Conservation (phyloP, 805 yeast genomes). For the Wickerhamiella alocasiicola region DNA sequence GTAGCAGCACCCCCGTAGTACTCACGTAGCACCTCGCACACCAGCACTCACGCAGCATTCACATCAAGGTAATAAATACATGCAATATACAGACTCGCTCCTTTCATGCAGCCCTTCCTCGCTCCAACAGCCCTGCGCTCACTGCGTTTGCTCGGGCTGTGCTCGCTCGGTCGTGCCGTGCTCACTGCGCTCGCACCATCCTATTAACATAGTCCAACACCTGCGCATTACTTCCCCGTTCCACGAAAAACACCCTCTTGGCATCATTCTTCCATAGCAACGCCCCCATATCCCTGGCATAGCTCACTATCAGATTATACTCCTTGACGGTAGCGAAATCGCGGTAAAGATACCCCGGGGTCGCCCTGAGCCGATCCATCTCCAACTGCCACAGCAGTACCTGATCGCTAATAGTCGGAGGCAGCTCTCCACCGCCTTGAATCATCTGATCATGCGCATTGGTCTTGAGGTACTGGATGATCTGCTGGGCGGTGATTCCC, state of each 20-base stretch:
- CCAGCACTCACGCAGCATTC: too few species aligned
- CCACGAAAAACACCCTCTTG: slow-evolving; percentile 68
- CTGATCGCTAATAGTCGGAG: slow-evolving; percentile 96
- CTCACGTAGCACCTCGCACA: too few species aligned
- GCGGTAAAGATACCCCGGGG: slow-evolving; percentile 75
- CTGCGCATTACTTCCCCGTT: slow-evolving; percentile 74
- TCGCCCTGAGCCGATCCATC: slow-evolving; percentile 77
- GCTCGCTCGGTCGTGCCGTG: too few species aligned
- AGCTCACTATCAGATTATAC: slow-evolving; percentile 54
- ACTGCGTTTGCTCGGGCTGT: too few species aligned
- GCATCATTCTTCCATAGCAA: slow-evolving; percentile 71
- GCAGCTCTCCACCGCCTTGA: slow-evolving; percentile 42
- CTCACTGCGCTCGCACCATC: slow-evolving; percentile 17
- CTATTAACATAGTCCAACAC: slow-evolving; percentile 85
- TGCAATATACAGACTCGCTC: too few species aligned
- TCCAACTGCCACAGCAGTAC: slow-evolving; percentile 94
- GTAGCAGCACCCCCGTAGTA: too few species aligned
- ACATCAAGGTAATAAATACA: too few species aligned
- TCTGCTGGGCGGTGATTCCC: slow-evolving; percentile 93
- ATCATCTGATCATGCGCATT: slow-evolving; percentile 94
- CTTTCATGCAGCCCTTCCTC: too few species aligned
- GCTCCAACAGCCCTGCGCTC: too few species aligned
- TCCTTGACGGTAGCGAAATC: slow-evolving; percentile 73
- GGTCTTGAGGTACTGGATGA: slow-evolving; percentile 72
- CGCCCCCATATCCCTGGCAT: slow-evolving; percentile 87